Conservation (phyloP, 2,329 filamentous ascomycete species). For the Nigrospora osmanthi region DNA sequence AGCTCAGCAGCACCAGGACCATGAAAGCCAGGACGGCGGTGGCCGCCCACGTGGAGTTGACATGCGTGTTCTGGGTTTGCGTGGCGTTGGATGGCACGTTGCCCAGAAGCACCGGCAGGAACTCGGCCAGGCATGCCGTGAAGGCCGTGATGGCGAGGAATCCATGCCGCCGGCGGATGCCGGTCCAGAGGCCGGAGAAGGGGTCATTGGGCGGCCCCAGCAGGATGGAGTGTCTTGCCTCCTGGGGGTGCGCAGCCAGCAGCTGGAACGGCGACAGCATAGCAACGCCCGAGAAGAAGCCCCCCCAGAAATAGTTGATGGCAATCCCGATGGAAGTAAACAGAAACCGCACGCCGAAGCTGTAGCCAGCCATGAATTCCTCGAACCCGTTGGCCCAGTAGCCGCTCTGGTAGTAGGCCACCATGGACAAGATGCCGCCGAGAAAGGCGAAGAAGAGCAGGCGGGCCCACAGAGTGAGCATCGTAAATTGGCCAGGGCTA, state of each 20-base stretch:
- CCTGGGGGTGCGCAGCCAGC: slow-evolving; percentile 17
- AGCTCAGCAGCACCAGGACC: slow-evolving; percentile 22
- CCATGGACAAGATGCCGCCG: slow-evolving; percentile 19
- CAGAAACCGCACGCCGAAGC: slow-evolving; percentile 29
- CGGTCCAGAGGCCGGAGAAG: slow-evolving; percentile 23
- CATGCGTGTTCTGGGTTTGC: slow-evolving; percentile 22
- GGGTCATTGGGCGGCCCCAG: slow-evolving; percentile 21
- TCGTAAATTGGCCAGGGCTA: slow-evolving; percentile 10
- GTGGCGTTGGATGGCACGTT: slow-evolving; percentile 29
- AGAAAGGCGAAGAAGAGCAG: slow-evolving; percentile 16
- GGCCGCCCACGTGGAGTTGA: slow-evolving; percentile 22
- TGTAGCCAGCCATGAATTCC: slow-evolving; percentile 29
- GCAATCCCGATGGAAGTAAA: slow-evolving; percentile 29
- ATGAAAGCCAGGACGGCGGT: slow-evolving; percentile 26
- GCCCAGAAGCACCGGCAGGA: slow-evolving; percentile 27
- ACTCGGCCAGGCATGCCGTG: slow-evolving; percentile 26
- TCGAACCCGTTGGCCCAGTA: slow-evolving; percentile 27
- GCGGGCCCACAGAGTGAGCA: slow-evolving; percentile 16
- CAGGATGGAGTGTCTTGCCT: slow-evolving; percentile 23
- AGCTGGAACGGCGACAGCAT: slow-evolving; percentile 27
- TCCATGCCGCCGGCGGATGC: slow-evolving; percentile 21
- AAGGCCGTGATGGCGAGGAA: slow-evolving; percentile 23
- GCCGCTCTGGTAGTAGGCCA: slow-evolving; percentile 28
- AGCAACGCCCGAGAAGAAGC: slow-evolving; percentile 27
- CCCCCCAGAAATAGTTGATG: slow-evolving; percentile 28